Evolutionary conservation across 495 filamentous ascomycete species (phyloP), one percentile per base, ranked within the genome.

Genomic region (Tuber borchii): DNA sequence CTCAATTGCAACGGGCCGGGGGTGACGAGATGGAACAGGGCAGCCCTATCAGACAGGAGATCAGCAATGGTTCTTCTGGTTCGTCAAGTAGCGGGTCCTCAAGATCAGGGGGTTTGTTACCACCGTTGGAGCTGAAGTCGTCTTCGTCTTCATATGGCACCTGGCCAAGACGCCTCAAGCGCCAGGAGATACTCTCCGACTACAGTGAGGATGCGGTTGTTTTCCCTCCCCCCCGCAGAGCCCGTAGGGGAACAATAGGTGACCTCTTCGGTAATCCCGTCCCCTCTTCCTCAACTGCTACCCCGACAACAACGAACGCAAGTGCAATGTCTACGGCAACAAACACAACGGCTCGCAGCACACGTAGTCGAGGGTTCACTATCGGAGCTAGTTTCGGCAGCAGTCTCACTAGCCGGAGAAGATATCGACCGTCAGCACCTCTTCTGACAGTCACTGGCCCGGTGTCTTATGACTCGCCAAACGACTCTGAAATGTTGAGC

Each of bases 81-180:
- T 70, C 73, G 73, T 45, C 65, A 20, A 42, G 20, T 71, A 48
- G 70, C 71, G 31, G 74, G n/a, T 20, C 71, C 46, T 46, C 51
- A 0, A 16, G 34, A 56, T 20, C 26, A 44, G 46, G 74, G 22
- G 80, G 73, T 20, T 72, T 82, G 34, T 70, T 82, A 22, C 81
- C 81, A 8, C 81, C 81, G 31, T 69, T 82, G 71, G 81, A 82
- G 39, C 34, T 82, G 31, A 76, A 82, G 16, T 76, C 81, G 48
- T 78, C 81, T 44, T 74, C 77, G 2, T 82, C 81, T 42, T 75
- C 81, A 19, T 82, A 80, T 73, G 80, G 81, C 2, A 82, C 81
- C 37, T 82, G 81, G 81, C 81, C 81, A 19, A 76, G 81, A 45
- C 77, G 78, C 37, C 81, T 75, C 44, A 82, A 82, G n/a, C 81